Conservation (phyloP, 352 stramenopile genomes). For the Phytophthora pistaciae region DNA sequence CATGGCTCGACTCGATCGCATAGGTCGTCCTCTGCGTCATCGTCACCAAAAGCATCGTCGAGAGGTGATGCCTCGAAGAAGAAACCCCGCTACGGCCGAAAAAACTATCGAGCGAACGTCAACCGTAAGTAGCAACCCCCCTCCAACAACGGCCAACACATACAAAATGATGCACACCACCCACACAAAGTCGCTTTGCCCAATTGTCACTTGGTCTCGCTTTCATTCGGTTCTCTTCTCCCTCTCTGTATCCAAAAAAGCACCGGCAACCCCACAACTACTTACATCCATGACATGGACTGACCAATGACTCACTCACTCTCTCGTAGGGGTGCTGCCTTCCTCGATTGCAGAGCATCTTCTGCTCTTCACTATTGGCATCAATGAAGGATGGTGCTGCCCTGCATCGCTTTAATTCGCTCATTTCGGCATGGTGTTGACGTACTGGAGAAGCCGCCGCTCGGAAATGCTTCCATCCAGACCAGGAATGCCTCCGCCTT, state of each 20-base stretch:
- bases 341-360: conserved; percentile 34
- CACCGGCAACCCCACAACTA: conserved; percentile 39
- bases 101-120: conserved; percentile 80
- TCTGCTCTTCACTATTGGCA: conserved; percentile 22
- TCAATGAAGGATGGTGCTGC: conserved; percentile 21
- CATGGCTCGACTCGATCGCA: conserved; percentile 43
- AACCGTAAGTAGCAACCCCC: conserved; percentile 55
- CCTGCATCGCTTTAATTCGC: conserved; percentile 16
- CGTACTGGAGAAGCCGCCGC: conserved; percentile 81
- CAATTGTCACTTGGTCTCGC: conserved; percentile 29
- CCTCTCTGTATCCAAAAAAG: conserved; percentile 38
- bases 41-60: conserved; percentile 42
- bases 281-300: conserved; percentile 62
- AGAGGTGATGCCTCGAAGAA: conserved; percentile 49
- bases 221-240: conserved; percentile 36
- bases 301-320: conserved; percentile 79
- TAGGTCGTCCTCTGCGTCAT: conserved; percentile 36
- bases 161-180: conserved; percentile 16
- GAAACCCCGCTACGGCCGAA: conserved; percentile 74
- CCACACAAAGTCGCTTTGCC: conserved; percentile 23
- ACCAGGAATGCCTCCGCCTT: conserved; percentile 81
- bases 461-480: conserved; percentile 88
- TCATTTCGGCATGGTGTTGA: conserved; percentile 77
- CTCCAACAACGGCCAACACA: conserved; percentile 10
- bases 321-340: conserved; percentile 60